phyloP scores from a whole-genome alignment of 148 eudicot genomes.

The Nyssa sinensis region DNA sequence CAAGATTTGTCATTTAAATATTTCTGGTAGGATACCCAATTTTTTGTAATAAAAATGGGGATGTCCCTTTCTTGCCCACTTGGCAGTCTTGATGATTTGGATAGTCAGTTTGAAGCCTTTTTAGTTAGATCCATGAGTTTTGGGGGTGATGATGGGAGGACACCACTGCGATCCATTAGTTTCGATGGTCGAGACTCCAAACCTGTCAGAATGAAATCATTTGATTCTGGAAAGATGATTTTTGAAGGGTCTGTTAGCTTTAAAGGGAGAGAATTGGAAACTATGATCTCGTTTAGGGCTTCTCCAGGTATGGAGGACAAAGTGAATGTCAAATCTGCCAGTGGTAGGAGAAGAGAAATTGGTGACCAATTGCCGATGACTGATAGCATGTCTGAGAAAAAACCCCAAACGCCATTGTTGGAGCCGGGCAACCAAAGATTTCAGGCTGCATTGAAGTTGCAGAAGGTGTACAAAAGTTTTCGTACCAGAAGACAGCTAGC shows the following conservation, averaged over 20 bases:
- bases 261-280: conserved; percentile 33
- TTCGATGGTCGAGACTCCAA: conserved; percentile 28
- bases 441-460: conserved; percentile 50
- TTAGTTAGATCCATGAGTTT: conserved; percentile 28
- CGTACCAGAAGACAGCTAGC: conserved; percentile 62
- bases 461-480: conserved; percentile 60
- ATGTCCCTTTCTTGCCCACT: conserved; percentile 31
- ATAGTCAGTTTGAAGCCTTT: conserved; percentile 25
- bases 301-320: conserved; percentile 10
- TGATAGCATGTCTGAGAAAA: conserved; percentile 4
- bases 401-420: background rate
- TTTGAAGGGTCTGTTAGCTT: conserved; percentile 44
- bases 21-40: background rate
- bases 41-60: conserved; percentile 27
- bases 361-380: conserved; percentile 3
- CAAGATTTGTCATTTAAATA: conserved; percentile 2
- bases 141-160: conserved; percentile 15
- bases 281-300: conserved; percentile 21
- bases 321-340: conserved; percentile 4
- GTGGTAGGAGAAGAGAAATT: conserved; percentile 9
- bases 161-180: conserved; percentile 22
- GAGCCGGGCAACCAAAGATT: conserved; percentile 16
- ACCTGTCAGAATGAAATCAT: conserved; percentile 20
- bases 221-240: conserved; percentile 33
- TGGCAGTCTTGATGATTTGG: conserved; percentile 26